Base-by-base conservation (phyloP, 352 stramenopile species). In the Phytophthora litchii region DNA sequence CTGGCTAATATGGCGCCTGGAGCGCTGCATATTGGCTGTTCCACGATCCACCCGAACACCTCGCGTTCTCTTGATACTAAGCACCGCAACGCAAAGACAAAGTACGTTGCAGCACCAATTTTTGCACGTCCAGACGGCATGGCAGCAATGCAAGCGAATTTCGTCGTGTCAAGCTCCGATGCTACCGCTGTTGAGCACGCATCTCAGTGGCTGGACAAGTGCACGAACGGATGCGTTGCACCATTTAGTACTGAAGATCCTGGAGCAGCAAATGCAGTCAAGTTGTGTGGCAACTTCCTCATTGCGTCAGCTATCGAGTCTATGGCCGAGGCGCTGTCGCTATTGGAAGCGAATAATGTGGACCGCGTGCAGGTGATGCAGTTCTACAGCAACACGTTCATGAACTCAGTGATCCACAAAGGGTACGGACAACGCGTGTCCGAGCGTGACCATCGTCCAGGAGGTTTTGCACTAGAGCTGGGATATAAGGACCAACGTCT, bases 201-300 rank as follows among this genome's bases (percentile, higher is more conserved):
- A 4, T 72, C 57, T 34, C 31, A 60, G 34, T 72, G 66, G 58
- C 65, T 89, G 43, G 19, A 43, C 37, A 64, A 75, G 43, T 73
- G 60, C 54, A 84, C 72, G 13, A 82, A 58, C 38, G 53, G 61
- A 9, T 55, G 69, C 0, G 73, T 90, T n/a, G 77, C 72, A 23
- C 47, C 70, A 25, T 88, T 90, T 53, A 78, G 83, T 32, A 67
- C 60, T 13, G 57, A 86, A 31, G 74, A 86, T 49, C 60, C 81
- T 13, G 84, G 84, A 4, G 76, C 80, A 6, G 85, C 76, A 3
- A 93, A 91, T 51, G 83, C 78, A 1, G 82, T 91, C 8, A 94
- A 94, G 59, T 68, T 94, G 6, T 89, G 76, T 32, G 85, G 85
- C 0, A 94, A 94, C 54, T 94, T 93, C 47, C 55, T 94, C 14